These are phyloP conservation scores for Guyanaporus albipodus DNA, from an alignment of 768 basidiomycete genomes.

Conservation along the genomic window DNA sequence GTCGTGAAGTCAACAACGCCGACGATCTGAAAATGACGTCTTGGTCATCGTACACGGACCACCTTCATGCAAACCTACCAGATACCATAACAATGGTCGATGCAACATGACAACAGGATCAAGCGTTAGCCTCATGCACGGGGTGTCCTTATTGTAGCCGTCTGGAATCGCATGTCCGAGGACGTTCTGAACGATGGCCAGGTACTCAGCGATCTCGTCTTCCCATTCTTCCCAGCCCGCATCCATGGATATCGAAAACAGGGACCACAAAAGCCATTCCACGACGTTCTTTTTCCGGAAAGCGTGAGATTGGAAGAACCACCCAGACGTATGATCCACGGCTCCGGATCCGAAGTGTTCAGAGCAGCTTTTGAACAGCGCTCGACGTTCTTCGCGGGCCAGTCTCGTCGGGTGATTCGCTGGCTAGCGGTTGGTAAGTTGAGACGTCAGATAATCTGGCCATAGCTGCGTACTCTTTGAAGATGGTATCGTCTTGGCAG, in stretches of 20 bases:
- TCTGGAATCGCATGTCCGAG: constrained; percentile 39
- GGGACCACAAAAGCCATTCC: constrained; percentile 65
- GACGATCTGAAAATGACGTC: constrained; percentile 42
- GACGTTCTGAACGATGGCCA: constrained; percentile 36
- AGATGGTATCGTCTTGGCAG: constrained; percentile 42
- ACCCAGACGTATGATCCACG: constrained; percentile 40
- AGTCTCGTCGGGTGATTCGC: constrained; percentile 36
- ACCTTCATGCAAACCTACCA: constrained; percentile 34
- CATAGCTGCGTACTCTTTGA: constrained; percentile 38
- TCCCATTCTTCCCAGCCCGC: constrained; percentile 36
- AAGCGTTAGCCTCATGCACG: constrained; percentile 49
- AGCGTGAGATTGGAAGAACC: constrained; percentile 42
- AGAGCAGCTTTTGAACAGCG: constrained; percentile 48
- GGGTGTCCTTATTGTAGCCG: constrained; percentile 37
- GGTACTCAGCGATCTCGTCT: constrained; percentile 45
- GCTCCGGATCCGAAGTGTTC: constrained; percentile 8
- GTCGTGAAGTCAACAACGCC: constrained; percentile 45
- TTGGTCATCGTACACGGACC: not conserved
- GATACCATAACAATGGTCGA: constrained; percentile 63
- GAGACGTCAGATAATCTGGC: not conserved
- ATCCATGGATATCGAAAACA: constrained; percentile 44
- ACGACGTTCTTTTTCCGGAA: constrained; percentile 46
- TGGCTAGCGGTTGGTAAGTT: constrained; percentile 22
- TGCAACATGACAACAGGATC: constrained; percentile 55
- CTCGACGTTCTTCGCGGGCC: constrained; percentile 39